Conservation (phyloP, 768 basidiomycete species). For the Scleroderma citrinum region DNA sequence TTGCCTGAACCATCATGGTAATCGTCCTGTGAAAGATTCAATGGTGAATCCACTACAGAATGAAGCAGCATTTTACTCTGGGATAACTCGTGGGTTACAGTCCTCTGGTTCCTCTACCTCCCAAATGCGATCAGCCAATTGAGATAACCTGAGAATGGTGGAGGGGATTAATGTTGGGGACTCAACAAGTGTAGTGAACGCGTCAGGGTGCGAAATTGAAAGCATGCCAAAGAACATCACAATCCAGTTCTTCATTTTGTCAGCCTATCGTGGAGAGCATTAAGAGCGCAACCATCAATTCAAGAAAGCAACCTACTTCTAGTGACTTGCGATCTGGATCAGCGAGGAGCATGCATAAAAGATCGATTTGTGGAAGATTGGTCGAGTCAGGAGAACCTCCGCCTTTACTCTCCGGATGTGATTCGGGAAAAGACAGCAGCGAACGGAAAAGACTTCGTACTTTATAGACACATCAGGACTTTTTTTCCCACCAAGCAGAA, state of each 20-base stretch:
- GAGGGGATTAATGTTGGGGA: conserved; percentile 61
- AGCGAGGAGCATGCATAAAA: conserved; percentile 43
- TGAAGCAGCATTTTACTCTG: conserved; percentile 14
- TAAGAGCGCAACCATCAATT: neutral
- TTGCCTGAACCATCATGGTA: conserved; percentile 43
- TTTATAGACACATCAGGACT: conserved; percentile 20
- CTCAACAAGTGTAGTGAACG: conserved; percentile 32
- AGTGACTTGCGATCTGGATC: conserved; percentile 34
- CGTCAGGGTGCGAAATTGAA: conserved; percentile 34
- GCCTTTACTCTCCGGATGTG: conserved; percentile 12
- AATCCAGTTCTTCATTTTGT: conserved; percentile 32
- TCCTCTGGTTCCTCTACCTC: conserved; percentile 50
- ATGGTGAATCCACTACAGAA: neutral
- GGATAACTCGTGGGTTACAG: conserved; percentile 26
- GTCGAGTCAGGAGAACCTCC: conserved; percentile 19
- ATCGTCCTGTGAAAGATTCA: conserved; percentile 38
- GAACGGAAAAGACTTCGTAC: conserved; percentile 38
- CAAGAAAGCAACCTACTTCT: conserved; percentile 32
- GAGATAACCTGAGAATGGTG: conserved; percentile 48
- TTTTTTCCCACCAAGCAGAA: neutral
- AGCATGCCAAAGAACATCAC: conserved; percentile 38
- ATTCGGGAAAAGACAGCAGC: conserved; percentile 36
- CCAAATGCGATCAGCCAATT: conserved; percentile 55
- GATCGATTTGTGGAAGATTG: conserved; percentile 41
- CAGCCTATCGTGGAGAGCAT: conserved; percentile 25